These are phyloP conservation scores for Fusarium staphyleae DNA, from an alignment of 2,329 filamentous ascomycete species.

Conservation along the genomic window DNA sequence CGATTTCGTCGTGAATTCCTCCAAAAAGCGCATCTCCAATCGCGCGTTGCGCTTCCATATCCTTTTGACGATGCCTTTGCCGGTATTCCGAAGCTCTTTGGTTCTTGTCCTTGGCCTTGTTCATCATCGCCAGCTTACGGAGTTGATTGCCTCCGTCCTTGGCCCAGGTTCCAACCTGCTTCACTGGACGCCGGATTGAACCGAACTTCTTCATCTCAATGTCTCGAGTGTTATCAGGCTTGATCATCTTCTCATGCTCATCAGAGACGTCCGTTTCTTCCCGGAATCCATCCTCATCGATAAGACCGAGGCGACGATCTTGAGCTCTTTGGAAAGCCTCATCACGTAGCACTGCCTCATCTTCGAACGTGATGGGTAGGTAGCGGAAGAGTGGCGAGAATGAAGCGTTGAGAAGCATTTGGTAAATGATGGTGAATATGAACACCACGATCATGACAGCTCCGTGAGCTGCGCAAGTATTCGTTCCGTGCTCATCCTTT, in stretches of 20 bases:
- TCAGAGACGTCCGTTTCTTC: slow-evolving; percentile 54
- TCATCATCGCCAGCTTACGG: slow-evolving; percentile 50
- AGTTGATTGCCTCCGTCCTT: slow-evolving; percentile 58
- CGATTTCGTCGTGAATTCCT: slow-evolving; percentile 89
- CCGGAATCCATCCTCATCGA: slow-evolving; percentile 58
- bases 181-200: slow-evolving; percentile 54
- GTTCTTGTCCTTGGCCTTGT: slow-evolving; percentile 36
- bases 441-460: slow-evolving; percentile 83
- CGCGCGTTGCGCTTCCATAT: slow-evolving; percentile 74
- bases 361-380: slow-evolving; percentile 92
- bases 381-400: slow-evolving; percentile 89
- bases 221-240: slow-evolving; percentile 48
- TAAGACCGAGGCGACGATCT: slow-evolving; percentile 70
- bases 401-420: slow-evolving; percentile 79
- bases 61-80: slow-evolving; percentile 58
- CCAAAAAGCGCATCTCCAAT: slow-evolving; percentile 86
- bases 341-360: slow-evolving; percentile 91
- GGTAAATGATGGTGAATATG: slow-evolving; percentile 76
- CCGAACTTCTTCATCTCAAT: slow-evolving; percentile 52
- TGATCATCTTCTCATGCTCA: slow-evolving; percentile 42
- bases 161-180: slow-evolving; percentile 49
- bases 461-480: slow-evolving; percentile 76
- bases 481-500: slow-evolving; percentile 59
- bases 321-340: slow-evolving; percentile 85
- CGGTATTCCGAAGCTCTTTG: slow-evolving; percentile 57